These are phyloP conservation scores for Cryptococcus deneoformans DNA, from an alignment of 1,284 basidiomycete species.

Conservation along the genomic window DNA sequence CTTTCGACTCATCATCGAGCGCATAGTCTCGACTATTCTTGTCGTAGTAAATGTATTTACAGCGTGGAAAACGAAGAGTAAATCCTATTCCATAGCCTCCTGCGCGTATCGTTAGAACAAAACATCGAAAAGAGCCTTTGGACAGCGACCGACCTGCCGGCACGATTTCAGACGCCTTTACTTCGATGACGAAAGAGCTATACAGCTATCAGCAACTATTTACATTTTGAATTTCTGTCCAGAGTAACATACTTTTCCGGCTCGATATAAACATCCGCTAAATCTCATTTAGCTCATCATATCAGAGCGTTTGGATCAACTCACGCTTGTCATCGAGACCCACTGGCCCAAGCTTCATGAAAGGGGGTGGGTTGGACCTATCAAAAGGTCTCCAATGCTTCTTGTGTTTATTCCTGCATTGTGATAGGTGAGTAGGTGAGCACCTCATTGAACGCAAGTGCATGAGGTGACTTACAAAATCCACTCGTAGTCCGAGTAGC, in stretches of 20 bases:
- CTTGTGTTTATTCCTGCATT: slow-evolving; percentile 39
- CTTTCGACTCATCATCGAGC: slow-evolving; percentile 28
- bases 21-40: slow-evolving; percentile 36
- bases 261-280: slow-evolving; percentile 51
- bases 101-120: slow-evolving; percentile 23
- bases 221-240: background rate
- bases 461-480: slow-evolving; percentile 42
- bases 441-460: background rate
- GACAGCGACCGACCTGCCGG: slow-evolving; percentile 56
- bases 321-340: slow-evolving; percentile 50
- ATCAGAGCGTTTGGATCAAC: slow-evolving; percentile 3
- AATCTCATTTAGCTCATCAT: background rate
- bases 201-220: background rate
- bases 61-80: slow-evolving; percentile 77
- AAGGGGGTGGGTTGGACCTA: slow-evolving; percentile 36
- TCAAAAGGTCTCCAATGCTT: slow-evolving; percentile 48
- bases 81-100: slow-evolving; percentile 39
- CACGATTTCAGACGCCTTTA: slow-evolving; percentile 87
- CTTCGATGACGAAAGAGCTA: slow-evolving; percentile 63
- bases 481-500: slow-evolving; percentile 79
- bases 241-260: slow-evolving; percentile 42
- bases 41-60: slow-evolving; percentile 63
- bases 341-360: slow-evolving; percentile 38
- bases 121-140: background rate
- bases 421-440: background rate